phyloP scores from a whole-genome alignment of 768 basidiomycete genomes.

The Suillus paluster region DNA sequence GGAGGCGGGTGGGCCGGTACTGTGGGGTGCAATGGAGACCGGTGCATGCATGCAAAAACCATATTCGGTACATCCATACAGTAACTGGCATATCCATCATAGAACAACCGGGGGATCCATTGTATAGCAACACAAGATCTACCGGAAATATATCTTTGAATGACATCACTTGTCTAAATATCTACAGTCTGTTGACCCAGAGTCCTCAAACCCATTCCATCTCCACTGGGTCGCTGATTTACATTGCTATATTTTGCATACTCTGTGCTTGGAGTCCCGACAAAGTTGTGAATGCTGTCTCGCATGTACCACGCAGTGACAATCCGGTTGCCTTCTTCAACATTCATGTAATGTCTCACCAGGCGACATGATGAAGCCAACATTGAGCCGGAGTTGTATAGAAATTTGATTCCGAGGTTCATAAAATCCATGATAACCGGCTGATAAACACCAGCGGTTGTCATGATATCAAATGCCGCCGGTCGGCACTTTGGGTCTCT shows the following conservation, averaged over 20 bases:
- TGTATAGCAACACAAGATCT: no score
- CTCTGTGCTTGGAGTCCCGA: not conserved
- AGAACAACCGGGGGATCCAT: not conserved
- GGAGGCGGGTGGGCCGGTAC: no score
- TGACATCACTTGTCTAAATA: not conserved
- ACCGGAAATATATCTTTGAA: not conserved
- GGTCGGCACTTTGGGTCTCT: not conserved
- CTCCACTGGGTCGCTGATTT: no score
- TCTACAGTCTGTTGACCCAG: not conserved
- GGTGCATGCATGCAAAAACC: not conserved
- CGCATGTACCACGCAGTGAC: not conserved
- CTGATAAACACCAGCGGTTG: not conserved
- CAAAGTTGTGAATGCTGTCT: constrained; percentile 2
- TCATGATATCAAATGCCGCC: constrained; percentile 1
- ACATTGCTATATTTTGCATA: not conserved
- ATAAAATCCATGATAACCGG: not conserved
- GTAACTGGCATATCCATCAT: not conserved
- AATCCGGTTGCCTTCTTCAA: not conserved
- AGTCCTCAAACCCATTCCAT: no score
- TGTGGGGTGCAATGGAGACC: not conserved
- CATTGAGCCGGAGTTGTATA: not conserved
- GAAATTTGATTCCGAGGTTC: not conserved
- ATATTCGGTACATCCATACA: not conserved
- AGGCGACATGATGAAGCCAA: not conserved
- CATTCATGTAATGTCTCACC: not conserved